These are phyloP conservation scores for Monosporascus ibericus DNA, from an alignment of 2,329 filamentous ascomycete genomes.

Conservation along the genomic window DNA sequence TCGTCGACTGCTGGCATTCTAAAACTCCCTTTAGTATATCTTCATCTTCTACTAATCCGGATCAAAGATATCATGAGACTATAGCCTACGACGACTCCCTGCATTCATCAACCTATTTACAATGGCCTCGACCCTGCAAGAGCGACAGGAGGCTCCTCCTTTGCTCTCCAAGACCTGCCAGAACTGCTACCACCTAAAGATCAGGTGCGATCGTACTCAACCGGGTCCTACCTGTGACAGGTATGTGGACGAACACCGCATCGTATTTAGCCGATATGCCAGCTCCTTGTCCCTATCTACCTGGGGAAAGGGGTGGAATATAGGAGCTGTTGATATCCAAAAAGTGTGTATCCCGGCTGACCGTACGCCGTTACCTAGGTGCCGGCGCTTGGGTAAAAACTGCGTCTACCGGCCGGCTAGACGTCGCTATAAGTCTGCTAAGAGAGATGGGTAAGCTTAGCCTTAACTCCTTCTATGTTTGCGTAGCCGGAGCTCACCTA, in stretches of 20 bases:
- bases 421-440: conserved; percentile 1
- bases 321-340: too few relatives aligned
- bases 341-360: background rate
- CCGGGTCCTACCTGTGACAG: conserved; percentile 1
- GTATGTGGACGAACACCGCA: background rate
- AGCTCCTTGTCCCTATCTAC: too few relatives aligned
- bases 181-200: conserved; percentile 5
- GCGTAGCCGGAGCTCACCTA: background rate
- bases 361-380: background rate
- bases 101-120: background rate
- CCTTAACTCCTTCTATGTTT: background rate
- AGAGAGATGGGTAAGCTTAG: conserved; percentile 1
- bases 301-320: too few relatives aligned
- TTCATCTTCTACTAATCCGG: too few relatives aligned
- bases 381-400: conserved; percentile 2
- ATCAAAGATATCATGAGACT: background rate
- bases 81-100: background rate
- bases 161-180: conserved; percentile 2
- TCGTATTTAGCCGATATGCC: background rate
- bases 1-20: too few relatives aligned
- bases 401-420: conserved; percentile 2
- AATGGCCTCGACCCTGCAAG: background rate
- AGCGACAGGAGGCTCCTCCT: background rate
- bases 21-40: too few relatives aligned
- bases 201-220: conserved; percentile 1